These are phyloP conservation scores for Penicillium glabrum DNA, from an alignment of 2,329 filamentous ascomycete genomes.

Conservation along the genomic window DNA sequence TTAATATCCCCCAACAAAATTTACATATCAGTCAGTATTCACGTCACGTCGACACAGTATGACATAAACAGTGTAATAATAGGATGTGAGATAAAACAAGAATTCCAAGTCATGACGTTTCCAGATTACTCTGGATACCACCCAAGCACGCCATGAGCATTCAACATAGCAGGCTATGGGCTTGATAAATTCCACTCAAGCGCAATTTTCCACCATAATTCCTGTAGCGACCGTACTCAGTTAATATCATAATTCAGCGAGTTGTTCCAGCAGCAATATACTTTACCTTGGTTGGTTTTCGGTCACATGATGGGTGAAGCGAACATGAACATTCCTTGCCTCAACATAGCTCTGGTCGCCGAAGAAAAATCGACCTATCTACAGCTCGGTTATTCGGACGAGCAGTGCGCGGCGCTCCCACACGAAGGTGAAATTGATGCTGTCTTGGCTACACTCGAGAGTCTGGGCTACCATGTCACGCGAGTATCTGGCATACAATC, in stretches of 20 bases:
- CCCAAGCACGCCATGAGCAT: background rate
- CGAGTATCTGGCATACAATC: slow-evolving; percentile 14
- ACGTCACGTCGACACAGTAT: background rate
- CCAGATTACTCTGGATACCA: background rate
- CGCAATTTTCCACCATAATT: background rate
- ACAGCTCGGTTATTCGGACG: slow-evolving; percentile 7
- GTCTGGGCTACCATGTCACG: slow-evolving; percentile 14
- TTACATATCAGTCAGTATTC: background rate
- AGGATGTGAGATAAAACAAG: background rate
- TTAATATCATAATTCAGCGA: background rate
- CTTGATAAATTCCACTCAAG: background rate
- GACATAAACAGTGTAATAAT: background rate
- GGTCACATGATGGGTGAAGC: background rate
- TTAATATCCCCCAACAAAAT: background rate
- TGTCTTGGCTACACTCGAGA: slow-evolving; percentile 9
- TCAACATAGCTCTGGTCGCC: slow-evolving; percentile 13
- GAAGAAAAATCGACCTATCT: slow-evolving; percentile 14
- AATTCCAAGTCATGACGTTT: background rate
- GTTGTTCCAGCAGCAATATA: background rate
- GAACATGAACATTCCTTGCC: background rate
- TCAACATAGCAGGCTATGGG: background rate
- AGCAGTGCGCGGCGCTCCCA: slow-evolving; percentile 13
- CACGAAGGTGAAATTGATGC: slow-evolving; percentile 6
- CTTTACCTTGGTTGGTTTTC: background rate
- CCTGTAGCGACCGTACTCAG: background rate